Conservation (phyloP, 352 stramenopile species). For the Phytopythium boreale region DNA sequence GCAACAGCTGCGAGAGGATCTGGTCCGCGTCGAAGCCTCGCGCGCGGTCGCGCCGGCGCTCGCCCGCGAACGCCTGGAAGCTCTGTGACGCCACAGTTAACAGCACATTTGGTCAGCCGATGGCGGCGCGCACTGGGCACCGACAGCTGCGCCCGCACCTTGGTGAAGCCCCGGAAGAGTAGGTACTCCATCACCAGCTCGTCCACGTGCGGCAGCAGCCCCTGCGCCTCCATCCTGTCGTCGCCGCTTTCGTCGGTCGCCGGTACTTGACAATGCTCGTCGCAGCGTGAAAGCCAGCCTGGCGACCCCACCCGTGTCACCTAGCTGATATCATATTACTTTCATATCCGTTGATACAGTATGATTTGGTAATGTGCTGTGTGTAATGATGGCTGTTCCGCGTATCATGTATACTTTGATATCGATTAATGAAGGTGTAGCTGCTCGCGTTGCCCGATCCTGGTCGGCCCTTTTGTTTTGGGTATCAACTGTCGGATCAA, state of each 20-base stretch:
- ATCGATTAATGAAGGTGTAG: not conserved
- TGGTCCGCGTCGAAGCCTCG: conserved; percentile 79
- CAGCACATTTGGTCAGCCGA: no score
- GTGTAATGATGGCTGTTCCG: no score
- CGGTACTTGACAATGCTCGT: not conserved
- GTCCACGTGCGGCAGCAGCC: conserved; percentile 71
- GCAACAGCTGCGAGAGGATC: conserved; percentile 65
- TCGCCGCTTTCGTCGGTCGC: not conserved
- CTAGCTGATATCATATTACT: no score
- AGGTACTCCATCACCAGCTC: conserved; percentile 87
- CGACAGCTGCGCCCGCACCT: conserved; percentile 19
- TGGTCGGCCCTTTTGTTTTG: no score
- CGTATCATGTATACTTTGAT: not conserved
- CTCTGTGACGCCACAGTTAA: conserved; percentile 25
- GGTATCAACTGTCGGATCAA: not conserved
- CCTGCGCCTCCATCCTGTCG: conserved; percentile 28
- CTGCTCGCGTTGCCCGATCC: not conserved
- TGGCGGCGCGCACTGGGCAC: no score
- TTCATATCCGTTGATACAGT: not conserved
- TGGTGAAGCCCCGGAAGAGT: conserved; percentile 83
- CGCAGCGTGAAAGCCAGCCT: not conserved
- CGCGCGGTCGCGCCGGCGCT: conserved; percentile 69
- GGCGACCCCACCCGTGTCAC: not conserved
- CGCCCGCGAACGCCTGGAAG: conserved; percentile 70
- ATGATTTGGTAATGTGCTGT: no score